Evolutionary conservation across 495 filamentous ascomycete species (phyloP).

Genomic region (Lasiosphaeris hirsuta): DNA sequence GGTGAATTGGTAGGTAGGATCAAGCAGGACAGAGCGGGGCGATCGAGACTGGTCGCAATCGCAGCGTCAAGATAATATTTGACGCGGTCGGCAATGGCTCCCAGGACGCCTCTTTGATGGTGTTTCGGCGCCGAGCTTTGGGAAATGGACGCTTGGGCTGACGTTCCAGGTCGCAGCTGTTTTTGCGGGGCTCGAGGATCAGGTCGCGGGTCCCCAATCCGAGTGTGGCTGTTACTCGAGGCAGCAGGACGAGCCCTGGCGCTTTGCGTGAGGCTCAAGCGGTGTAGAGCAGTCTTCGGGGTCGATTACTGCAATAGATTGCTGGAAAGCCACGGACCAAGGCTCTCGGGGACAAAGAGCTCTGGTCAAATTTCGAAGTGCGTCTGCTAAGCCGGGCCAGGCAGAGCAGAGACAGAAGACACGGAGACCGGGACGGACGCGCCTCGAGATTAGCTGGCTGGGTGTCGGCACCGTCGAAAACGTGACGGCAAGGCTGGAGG

Average conservation of each 20-base stretch:
- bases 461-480: no score
- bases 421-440: no score
- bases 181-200: constrained; percentile 19
- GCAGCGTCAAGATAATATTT: neutral
- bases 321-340: no score
- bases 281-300: neutral
- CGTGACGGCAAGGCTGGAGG: no score
- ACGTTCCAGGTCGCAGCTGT: constrained; percentile 17
- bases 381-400: no score
- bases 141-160: constrained; percentile 18
- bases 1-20: constrained; percentile 2
- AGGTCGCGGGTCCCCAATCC: constrained; percentile 4
- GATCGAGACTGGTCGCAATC: constrained; percentile 3
- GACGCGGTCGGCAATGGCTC: constrained; percentile 3
- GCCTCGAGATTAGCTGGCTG: no score
- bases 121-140: constrained; percentile 18
- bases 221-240: constrained; percentile 1
- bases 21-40: constrained; percentile 1
- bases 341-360: no score
- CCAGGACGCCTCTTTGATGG: neutral
- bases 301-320: no score
- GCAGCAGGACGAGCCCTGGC: neutral
- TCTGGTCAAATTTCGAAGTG: no score
- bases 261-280: constrained; percentile 1
- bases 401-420: no score